Conservation (phyloP, 352 stramenopile species). For the Pythium apleroticum region DNA sequence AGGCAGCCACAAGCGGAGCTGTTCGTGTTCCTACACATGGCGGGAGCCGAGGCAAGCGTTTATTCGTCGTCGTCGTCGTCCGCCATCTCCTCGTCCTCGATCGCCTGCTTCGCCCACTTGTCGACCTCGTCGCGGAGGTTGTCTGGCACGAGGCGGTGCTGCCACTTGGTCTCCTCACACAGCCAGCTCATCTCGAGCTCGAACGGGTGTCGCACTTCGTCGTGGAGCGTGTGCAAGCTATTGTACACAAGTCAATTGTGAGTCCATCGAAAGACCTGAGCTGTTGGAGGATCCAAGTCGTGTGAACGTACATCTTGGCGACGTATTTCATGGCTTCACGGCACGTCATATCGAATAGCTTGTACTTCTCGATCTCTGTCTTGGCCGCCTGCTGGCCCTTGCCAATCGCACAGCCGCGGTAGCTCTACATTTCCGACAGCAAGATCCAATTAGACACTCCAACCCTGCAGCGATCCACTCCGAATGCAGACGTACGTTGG, state of each 20-base stretch:
- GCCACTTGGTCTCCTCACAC: conserved; percentile 93
- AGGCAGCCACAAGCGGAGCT: neutral
- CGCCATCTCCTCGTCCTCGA: conserved; percentile 87
- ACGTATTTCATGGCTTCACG: conserved; percentile 98
- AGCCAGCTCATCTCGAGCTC: conserved; percentile 99
- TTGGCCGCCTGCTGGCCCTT: conserved; percentile 98
- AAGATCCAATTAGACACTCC: conserved; percentile 1
- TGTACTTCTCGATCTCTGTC: conserved; percentile 99
- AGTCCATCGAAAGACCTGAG: conserved; percentile 1
- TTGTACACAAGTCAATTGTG: conserved; percentile 6
- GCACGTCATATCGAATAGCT: conserved; percentile 93
- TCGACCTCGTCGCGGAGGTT: conserved; percentile 86
- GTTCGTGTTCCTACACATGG: neutral
- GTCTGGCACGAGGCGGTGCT: conserved; percentile 93
- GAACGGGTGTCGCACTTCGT: conserved; percentile 98
- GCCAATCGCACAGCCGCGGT: conserved; percentile 95
- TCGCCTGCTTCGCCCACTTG: conserved; percentile 81
- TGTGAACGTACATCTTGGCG: conserved; percentile 91
- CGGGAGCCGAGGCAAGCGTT: conserved; percentile 4
- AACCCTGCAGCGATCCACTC: neutral
- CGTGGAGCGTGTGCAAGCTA: conserved; percentile 95
- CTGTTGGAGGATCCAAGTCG: neutral
- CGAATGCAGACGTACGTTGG: conserved; percentile 53
- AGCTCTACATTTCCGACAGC: conserved; percentile 74
- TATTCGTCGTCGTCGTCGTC: conserved; percentile 86